A percentile compares a stretch with the other conserved stretches of the same genome.
Evolutionary conservation across 805 yeast genomes (phyloP).

Genomic region (Komagataella kurtzmanii): DNA sequence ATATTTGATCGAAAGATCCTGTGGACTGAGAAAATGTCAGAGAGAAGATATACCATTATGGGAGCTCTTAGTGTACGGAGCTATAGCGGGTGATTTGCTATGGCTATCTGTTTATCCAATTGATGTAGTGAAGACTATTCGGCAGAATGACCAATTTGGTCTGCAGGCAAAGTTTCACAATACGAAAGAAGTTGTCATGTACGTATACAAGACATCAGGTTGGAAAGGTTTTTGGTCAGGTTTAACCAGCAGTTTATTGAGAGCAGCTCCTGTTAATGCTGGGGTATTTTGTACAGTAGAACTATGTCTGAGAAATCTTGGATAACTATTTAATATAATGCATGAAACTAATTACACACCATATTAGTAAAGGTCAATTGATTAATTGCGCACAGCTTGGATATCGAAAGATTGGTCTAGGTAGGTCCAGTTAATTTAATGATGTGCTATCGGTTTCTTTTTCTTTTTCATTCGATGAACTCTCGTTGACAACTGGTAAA

Average conservation of each 20-base stretch:
- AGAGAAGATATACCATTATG: slow-evolving; percentile 75
- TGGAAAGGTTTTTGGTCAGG: slow-evolving; percentile 77
- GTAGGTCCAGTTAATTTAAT: background rate
- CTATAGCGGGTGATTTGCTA: slow-evolving; percentile 69
- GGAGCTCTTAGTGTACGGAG: slow-evolving; percentile 72
- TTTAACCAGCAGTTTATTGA: slow-evolving; percentile 76
- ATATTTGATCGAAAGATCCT: slow-evolving; percentile 62
- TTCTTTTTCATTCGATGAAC: background rate
- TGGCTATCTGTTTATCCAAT: slow-evolving; percentile 82
- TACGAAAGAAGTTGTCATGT: slow-evolving; percentile 42
- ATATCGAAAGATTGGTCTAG: background rate
- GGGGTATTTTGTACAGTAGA: slow-evolving; percentile 94
- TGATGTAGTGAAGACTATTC: slow-evolving; percentile 80
- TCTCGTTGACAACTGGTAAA: background rate
- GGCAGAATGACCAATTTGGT: slow-evolving; percentile 51
- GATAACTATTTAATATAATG: slow-evolving; percentile 7
- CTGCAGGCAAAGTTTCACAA: slow-evolving; percentile 44
- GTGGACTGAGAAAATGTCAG: slow-evolving; percentile 25
- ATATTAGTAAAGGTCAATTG: background rate
- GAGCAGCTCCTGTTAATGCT: slow-evolving; percentile 98
- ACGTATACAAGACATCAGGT: slow-evolving; percentile 45
- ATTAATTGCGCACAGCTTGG: background rate
- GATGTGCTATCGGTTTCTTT: background rate
- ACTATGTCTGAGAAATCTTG: slow-evolving; percentile 59
- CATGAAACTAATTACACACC: background rate